phyloP scores from a whole-genome alignment of 1,139 yeast genomes.

The Saccharomyces pastorianus region DNA sequence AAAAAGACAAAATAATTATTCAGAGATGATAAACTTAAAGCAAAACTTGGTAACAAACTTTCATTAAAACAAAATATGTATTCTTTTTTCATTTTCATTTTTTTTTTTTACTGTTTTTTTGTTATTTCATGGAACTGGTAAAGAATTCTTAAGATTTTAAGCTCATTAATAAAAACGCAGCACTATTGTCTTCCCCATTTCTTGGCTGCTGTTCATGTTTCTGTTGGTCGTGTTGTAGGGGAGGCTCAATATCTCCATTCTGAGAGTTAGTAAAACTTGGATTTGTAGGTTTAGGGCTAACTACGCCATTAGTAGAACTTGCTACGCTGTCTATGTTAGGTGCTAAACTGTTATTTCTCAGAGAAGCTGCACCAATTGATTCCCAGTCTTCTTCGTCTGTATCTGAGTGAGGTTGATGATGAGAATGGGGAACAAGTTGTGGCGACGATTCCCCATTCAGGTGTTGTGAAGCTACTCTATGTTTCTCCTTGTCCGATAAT shows the following conservation, averaged over 20 bases:
- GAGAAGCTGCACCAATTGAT: slow-evolving; percentile 66
- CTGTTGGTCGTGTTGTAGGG: slow-evolving; percentile 5
- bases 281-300: slow-evolving; percentile 3
- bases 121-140: not conserved
- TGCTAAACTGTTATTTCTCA: slow-evolving; percentile 35
- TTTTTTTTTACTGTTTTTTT: not conserved
- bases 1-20: not conserved
- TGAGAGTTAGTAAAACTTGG: slow-evolving; percentile 16
- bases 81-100: not conserved
- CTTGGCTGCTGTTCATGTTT: slow-evolving; percentile 10
- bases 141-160: slow-evolving; percentile 16
- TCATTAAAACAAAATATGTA: not conserved
- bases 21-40: not conserved
- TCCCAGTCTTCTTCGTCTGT: slow-evolving; percentile 97
- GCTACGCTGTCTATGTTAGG: slow-evolving; percentile 5
- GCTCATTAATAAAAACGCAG: slow-evolving; percentile 27
- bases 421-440: not conserved
- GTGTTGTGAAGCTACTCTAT: not conserved
- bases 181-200: slow-evolving; percentile 20
- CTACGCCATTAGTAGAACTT: slow-evolving; percentile 2
- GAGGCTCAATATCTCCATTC: slow-evolving; percentile 11
- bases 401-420: slow-evolving; percentile 34
- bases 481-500: not conserved
- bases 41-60: not conserved
- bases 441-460: not conserved